phyloP scores from a whole-genome alignment of 306 rosid species.

The Rubus parviflorus region DNA sequence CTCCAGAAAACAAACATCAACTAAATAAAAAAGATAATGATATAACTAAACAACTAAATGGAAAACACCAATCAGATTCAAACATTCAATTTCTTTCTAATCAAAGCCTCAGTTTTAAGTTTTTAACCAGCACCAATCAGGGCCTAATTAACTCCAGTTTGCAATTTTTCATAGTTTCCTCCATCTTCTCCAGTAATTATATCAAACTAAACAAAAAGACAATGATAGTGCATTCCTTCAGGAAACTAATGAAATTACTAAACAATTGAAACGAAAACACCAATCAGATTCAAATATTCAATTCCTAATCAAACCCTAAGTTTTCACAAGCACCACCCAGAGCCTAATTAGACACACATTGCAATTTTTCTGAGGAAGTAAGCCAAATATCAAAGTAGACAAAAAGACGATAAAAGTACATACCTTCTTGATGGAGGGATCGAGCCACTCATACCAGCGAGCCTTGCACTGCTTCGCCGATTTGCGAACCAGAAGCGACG shows the following conservation, averaged over 20 bases:
- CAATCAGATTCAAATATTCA: background rate
- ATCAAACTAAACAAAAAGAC: background rate
- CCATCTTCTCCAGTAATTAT: background rate
- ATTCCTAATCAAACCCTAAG: background rate
- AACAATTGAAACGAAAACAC: background rate
- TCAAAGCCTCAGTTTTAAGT: background rate
- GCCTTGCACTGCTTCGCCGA: constrained; percentile 97
- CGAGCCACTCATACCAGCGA: constrained; percentile 98
- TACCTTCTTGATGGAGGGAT: constrained; percentile 90
- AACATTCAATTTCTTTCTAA: background rate
- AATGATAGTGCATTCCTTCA: no score
- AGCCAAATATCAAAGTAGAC: background rate
- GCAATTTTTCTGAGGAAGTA: background rate
- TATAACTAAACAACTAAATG: background rate
- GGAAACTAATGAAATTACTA: no score
- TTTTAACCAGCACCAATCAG: background rate
- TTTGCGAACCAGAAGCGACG: constrained; percentile 89
- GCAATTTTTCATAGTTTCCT: background rate
- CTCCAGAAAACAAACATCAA: background rate
- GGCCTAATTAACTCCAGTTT: background rate
- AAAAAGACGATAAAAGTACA: background rate
- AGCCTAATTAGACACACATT: background rate
- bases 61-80: background rate
- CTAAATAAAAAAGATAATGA: background rate
- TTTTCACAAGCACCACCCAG: background rate